Evolutionary conservation across 768 basidiomycete species (phyloP).

Genomic region (Fomitopsis pulvina): DNA sequence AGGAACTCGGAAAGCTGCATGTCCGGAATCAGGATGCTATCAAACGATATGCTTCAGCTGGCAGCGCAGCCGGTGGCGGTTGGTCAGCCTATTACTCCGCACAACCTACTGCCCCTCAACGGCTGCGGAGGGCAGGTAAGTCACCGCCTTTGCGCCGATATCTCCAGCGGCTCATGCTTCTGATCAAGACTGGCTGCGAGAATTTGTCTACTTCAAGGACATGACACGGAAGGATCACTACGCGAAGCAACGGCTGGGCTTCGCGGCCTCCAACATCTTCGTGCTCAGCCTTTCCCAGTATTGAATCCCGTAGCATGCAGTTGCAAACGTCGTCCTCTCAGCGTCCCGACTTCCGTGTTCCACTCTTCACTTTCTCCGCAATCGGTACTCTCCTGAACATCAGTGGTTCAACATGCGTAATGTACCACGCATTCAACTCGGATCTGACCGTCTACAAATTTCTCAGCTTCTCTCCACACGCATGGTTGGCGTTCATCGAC

Average conservation of each 20-base stretch:
- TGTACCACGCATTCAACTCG: no score
- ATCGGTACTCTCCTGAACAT: background rate
- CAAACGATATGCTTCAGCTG: conserved; percentile 46
- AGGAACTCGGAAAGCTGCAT: conserved; percentile 55
- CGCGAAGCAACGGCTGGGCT: conserved; percentile 55
- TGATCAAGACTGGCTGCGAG: conserved; percentile 67
- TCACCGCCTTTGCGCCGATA: conserved; percentile 3
- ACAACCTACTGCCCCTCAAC: conserved; percentile 35
- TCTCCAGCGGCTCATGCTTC: background rate
- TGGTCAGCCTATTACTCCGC: conserved; percentile 45
- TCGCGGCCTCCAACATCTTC: conserved; percentile 73
- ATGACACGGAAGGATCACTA: conserved; percentile 57
- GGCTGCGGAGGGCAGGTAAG: conserved; percentile 60
- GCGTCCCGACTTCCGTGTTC: background rate
- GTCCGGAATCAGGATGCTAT: conserved; percentile 66
- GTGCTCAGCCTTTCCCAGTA: conserved; percentile 36
- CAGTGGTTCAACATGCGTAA: no score
- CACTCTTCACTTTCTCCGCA: background rate
- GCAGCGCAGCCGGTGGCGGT: conserved; percentile 19
- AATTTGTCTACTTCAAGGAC: conserved; percentile 64
- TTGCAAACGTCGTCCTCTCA: background rate
- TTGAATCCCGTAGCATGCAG: background rate
- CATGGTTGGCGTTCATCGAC: no score
- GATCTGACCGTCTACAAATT: no score
- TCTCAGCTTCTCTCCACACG: no score